Percentiles rank a stretch among this genome's conserved stretches.
phyloP scores from a whole-genome alignment of 805 yeast species.

The Wickerhamomyces alni region DNA sequence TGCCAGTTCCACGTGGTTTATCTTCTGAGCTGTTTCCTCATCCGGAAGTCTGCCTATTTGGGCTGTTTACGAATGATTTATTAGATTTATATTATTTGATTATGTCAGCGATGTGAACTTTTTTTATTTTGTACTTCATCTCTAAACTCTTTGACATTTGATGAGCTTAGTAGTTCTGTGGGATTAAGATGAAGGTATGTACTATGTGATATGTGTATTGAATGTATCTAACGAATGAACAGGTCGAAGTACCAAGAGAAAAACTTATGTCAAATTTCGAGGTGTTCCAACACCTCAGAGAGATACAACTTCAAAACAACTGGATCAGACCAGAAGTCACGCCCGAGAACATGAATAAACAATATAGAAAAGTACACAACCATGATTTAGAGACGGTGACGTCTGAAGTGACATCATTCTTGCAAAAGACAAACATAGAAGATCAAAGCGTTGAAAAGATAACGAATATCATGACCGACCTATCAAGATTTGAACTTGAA shows the following conservation, averaged over 20 bases:
- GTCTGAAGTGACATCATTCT: slow-evolving; percentile 23
- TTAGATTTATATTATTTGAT: too few relatives aligned
- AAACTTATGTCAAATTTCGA: slow-evolving; percentile 54
- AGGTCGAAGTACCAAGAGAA: slow-evolving; percentile 41
- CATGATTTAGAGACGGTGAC: slow-evolving; percentile 31
- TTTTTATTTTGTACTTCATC: not conserved
- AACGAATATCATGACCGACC: slow-evolving; percentile 22
- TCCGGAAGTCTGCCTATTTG: not conserved
- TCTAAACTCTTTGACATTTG: too few relatives aligned
- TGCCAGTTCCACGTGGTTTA: not conserved
- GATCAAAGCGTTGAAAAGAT: slow-evolving; percentile 24
- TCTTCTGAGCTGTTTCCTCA: not conserved
- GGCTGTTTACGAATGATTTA: not conserved
- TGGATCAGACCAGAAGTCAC: slow-evolving; percentile 20
- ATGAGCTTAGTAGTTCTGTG: not conserved
- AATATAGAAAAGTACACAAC: slow-evolving; percentile 23
- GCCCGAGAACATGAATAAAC: slow-evolving; percentile 10
- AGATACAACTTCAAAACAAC: slow-evolving; percentile 31
- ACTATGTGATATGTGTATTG: too few relatives aligned
- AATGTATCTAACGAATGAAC: not conserved
- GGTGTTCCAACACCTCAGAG: slow-evolving; percentile 42
- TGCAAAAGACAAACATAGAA: slow-evolving; percentile 10
- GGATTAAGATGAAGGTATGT: not conserved
- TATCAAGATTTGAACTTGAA: slow-evolving; percentile 48
- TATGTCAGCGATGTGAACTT: not conserved